These are phyloP conservation scores for Epipyxis sp. DNA, from an alignment of 108 stramenopile species.

Conservation along the genomic window DNA sequence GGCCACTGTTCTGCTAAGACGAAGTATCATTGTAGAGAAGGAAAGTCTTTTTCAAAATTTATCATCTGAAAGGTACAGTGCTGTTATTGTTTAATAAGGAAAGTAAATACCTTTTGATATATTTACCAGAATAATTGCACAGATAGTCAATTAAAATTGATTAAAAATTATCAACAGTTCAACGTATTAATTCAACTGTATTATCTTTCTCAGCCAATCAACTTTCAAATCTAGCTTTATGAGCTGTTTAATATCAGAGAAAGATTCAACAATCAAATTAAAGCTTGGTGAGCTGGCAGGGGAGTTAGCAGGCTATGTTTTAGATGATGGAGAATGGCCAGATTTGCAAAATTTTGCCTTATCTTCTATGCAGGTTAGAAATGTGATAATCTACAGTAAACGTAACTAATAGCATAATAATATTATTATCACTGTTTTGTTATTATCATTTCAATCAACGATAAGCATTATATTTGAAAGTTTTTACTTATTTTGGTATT, in stretches of 20 bases:
- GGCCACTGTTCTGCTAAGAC: background rate
- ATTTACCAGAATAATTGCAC: no score
- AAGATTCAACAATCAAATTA: background rate
- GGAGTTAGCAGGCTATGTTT: background rate
- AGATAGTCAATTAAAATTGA: no score
- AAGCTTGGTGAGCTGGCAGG: background rate
- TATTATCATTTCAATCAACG: background rate
- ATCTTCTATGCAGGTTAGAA: background rate
- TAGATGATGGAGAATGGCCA: background rate
- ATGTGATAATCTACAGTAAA: background rate
- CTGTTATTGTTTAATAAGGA: no score
- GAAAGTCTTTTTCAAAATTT: background rate
- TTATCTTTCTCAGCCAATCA: no score
- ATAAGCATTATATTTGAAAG: background rate
- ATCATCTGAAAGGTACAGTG: background rate
- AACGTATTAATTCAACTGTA: no score
- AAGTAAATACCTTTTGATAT: no score
- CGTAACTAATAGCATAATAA: background rate
- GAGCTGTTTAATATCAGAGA: no score
- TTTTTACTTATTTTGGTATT: no score
- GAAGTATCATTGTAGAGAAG: background rate
- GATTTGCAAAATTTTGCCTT: background rate
- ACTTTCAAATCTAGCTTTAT: no score
- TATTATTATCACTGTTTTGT: background rate
- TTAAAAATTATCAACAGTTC: no score